phyloP scores from a whole-genome alignment of 345 rosid genomes.

The Aegle marmelos region DNA sequence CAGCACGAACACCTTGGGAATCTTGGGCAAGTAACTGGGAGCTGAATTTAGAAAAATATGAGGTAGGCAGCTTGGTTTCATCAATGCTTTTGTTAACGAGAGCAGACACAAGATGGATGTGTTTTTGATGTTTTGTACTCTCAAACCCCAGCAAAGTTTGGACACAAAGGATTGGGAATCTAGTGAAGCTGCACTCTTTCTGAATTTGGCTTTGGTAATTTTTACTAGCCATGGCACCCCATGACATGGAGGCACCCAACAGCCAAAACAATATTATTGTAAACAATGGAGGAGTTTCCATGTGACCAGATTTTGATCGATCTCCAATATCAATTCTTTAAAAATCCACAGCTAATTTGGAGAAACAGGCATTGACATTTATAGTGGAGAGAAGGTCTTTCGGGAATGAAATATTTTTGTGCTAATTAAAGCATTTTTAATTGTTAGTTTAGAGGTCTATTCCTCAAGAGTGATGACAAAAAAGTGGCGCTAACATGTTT shows the following conservation, averaged over 20 bases:
- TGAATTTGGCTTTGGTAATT: constrained; percentile 28
- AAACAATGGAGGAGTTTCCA: neutral
- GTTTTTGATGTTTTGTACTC: constrained; percentile 6
- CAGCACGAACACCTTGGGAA: constrained; percentile 23
- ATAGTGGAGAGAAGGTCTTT: constrained; percentile 23
- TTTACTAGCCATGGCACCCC: constrained; percentile 7
- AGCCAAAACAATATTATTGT: constrained; percentile 22
- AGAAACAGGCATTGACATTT: constrained; percentile 15
- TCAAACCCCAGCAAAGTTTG: constrained; percentile 34
- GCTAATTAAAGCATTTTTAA: neutral
- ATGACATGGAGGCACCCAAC: constrained; percentile 16
- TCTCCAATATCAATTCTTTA: neutral
- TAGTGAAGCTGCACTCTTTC: constrained; percentile 47
- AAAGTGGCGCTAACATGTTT: constrained; percentile 11
- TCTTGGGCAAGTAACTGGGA: constrained; percentile 17
- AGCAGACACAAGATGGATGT: constrained; percentile 35
- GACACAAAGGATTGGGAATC: constrained; percentile 61
- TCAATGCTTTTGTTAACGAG: constrained; percentile 61
- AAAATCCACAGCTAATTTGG: neutral
- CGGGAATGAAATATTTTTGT: neutral
- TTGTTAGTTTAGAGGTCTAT: constrained; percentile 35
- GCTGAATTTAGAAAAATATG: constrained; percentile 31
- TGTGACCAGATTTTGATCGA: neutral
- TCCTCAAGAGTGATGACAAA: constrained; percentile 4
- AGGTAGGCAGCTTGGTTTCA: constrained; percentile 36